Evolutionary conservation across 257 asterid species (phyloP).

Genomic region (Thymus quinquecostatus): DNA sequence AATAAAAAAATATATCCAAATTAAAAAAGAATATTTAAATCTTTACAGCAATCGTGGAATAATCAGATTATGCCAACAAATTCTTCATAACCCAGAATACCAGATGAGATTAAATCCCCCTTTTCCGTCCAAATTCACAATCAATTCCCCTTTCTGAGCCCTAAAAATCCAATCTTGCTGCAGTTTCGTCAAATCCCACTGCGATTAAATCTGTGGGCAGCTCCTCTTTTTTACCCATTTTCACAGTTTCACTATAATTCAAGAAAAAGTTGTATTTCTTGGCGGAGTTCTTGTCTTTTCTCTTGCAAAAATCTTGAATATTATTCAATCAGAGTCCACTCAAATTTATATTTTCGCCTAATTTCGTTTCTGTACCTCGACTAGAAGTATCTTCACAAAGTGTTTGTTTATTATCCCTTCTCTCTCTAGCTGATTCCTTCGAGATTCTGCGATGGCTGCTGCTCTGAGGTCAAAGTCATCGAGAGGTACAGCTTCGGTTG

Average conservation of each 20-base stretch:
- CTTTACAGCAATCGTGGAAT: slow-evolving; percentile 16
- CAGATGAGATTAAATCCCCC: not conserved
- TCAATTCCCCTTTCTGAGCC: slow-evolving; percentile 28
- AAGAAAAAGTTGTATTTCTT: slow-evolving; percentile 21
- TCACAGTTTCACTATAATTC: slow-evolving; percentile 26
- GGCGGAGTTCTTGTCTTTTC: slow-evolving; percentile 28
- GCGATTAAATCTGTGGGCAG: slow-evolving; percentile 21
- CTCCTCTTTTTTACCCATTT: slow-evolving; percentile 19
- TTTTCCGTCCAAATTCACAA: not conserved
- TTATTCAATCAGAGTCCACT: slow-evolving; percentile 13
- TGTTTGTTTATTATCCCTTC: not conserved
- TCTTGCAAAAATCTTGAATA: slow-evolving; percentile 5
- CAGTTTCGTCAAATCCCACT: slow-evolving; percentile 9
- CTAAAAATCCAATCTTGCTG: slow-evolving; percentile 36
- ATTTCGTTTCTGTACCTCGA: slow-evolving; percentile 21
- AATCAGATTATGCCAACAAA: slow-evolving; percentile 2
- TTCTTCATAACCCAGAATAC: slow-evolving; percentile 1
- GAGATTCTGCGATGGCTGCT: slow-evolving; percentile 72
- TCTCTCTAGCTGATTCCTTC: slow-evolving; percentile 15
- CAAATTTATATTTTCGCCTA: slow-evolving; percentile 3
- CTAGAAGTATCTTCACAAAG: slow-evolving; percentile 22
- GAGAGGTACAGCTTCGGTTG: slow-evolving; percentile 61
- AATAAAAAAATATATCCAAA: not conserved
- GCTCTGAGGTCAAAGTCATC: slow-evolving; percentile 86
- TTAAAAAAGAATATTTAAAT: not conserved